Evolutionary conservation across 2,329 filamentous ascomycete genomes (phyloP).

Genomic region (Arachnomyces sp.): DNA sequence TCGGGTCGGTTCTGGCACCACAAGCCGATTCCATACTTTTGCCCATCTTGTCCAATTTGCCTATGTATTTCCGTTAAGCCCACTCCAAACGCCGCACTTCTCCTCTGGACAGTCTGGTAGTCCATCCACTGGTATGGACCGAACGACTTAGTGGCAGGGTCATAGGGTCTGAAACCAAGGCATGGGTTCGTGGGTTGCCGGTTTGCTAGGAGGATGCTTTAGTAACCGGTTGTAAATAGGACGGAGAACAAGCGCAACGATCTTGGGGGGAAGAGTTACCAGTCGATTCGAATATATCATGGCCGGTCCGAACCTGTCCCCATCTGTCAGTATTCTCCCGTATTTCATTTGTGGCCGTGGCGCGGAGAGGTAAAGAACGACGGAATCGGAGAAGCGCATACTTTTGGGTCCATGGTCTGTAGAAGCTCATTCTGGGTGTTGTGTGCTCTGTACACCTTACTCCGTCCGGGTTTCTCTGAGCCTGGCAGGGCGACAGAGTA

Average conservation of each 20-base stretch:
- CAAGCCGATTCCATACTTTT: conserved; percentile 66
- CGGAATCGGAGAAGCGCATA: conserved; percentile 23
- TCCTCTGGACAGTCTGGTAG: conserved; percentile 68
- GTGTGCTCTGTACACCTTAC: conserved; percentile 75
- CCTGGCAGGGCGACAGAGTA: conserved; percentile 72
- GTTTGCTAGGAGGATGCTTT: conserved; percentile 32
- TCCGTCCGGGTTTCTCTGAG: conserved; percentile 63
- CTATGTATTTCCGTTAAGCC: conserved; percentile 77
- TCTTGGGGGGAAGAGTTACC: conserved; percentile 23
- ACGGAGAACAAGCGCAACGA: conserved; percentile 3
- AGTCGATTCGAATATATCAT: conserved; percentile 70
- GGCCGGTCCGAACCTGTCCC: conserved; percentile 53
- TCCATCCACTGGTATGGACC: conserved; percentile 75
- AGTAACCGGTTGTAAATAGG: neutral
- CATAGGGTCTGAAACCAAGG: conserved; percentile 73
- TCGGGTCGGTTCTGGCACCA: conserved; percentile 85
- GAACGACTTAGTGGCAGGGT: conserved; percentile 63
- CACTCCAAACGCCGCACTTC: conserved; percentile 75
- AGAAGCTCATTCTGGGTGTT: conserved; percentile 64
- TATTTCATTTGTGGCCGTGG: neutral
- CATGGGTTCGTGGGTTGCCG: conserved; percentile 60
- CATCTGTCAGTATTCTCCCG: too few relatives aligned
- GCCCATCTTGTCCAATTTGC: conserved; percentile 56
- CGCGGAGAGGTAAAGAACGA: neutral
- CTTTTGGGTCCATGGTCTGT: conserved; percentile 60